Conservation (phyloP, 495 filamentous ascomycete species). For the Aspergillus egyptiacus region DNA sequence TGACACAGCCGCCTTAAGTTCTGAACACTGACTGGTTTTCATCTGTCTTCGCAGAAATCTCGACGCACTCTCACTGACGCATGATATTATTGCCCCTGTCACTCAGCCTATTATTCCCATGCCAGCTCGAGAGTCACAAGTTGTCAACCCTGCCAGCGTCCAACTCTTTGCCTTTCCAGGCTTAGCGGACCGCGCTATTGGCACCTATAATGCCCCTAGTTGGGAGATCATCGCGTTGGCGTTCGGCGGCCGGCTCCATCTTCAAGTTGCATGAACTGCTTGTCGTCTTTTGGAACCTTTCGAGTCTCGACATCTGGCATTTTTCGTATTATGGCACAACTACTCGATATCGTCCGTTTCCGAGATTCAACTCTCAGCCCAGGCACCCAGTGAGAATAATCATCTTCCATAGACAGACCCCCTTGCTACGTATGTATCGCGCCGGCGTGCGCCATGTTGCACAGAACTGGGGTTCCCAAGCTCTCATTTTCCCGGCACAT, state of each 20-base stretch:
- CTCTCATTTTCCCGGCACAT: neutral
- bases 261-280: slow-evolving; percentile 21
- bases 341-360: too few species aligned
- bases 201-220: slow-evolving; percentile 16
- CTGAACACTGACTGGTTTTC: slow-evolving; percentile 4
- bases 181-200: slow-evolving; percentile 23
- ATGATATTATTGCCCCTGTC: slow-evolving; percentile 8
- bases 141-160: slow-evolving; percentile 2
- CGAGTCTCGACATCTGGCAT: neutral
- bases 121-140: neutral
- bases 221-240: slow-evolving; percentile 27
- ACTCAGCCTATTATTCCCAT: slow-evolving; percentile 6
- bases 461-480: slow-evolving; percentile 20
- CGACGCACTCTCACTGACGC: slow-evolving; percentile 11
- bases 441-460: slow-evolving; percentile 38
- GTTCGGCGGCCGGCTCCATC: slow-evolving; percentile 18
- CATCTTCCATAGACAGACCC: neutral
- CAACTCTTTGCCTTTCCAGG: slow-evolving; percentile 10
- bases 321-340: neutral
- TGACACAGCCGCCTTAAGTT: slow-evolving; percentile 16
- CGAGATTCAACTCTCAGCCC: neutral
- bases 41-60: slow-evolving; percentile 12
- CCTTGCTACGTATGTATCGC: slow-evolving; percentile 27
- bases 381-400: too few species aligned
- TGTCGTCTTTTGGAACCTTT: slow-evolving; percentile 1